phyloP scores from a whole-genome alignment of 305 asterid genomes.

The Fraxinus greggii region DNA sequence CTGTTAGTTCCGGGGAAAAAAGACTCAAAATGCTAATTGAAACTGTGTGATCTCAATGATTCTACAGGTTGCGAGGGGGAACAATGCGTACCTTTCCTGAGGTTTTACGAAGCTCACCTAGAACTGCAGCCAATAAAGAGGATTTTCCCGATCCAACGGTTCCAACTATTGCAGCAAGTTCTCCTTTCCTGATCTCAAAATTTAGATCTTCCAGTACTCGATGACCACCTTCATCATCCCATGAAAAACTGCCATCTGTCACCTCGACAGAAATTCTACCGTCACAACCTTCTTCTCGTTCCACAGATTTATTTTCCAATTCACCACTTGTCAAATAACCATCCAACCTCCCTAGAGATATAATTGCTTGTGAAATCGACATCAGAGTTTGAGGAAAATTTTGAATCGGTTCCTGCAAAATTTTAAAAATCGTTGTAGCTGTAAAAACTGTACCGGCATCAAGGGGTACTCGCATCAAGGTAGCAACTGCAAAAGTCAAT shows the following conservation, averaged over 20 bases:
- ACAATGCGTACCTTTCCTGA: constrained; percentile 50
- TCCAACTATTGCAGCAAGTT: constrained; percentile 51
- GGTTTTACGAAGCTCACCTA: constrained; percentile 52
- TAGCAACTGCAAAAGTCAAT: constrained; percentile 48
- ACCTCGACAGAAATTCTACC: constrained; percentile 38
- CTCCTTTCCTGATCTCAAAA: constrained; percentile 47
- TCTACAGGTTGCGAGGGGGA: not conserved
- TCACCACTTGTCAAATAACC: constrained; percentile 48
- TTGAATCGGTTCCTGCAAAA: constrained; percentile 60
- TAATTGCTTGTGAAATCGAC: constrained; percentile 50
- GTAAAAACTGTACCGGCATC: constrained; percentile 62
- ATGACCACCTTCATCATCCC: constrained; percentile 43
- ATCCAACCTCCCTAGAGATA: constrained; percentile 62
- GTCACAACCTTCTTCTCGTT: constrained; percentile 38
- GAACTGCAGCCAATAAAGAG: constrained; percentile 49
- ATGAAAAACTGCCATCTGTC: constrained; percentile 37
- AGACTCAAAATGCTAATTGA: not conserved
- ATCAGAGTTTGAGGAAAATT: constrained; percentile 59
- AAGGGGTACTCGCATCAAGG: constrained; percentile 31
- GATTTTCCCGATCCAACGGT: constrained; percentile 64
- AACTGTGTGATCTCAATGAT: not conserved
- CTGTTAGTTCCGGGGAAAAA: not conserved
- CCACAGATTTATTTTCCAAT: constrained; percentile 39
- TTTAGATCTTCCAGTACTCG: constrained; percentile 35
- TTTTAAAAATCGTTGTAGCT: constrained; percentile 49